Conservation (phyloP, 768 basidiomycete species). For the Tephrocybe sp. region DNA sequence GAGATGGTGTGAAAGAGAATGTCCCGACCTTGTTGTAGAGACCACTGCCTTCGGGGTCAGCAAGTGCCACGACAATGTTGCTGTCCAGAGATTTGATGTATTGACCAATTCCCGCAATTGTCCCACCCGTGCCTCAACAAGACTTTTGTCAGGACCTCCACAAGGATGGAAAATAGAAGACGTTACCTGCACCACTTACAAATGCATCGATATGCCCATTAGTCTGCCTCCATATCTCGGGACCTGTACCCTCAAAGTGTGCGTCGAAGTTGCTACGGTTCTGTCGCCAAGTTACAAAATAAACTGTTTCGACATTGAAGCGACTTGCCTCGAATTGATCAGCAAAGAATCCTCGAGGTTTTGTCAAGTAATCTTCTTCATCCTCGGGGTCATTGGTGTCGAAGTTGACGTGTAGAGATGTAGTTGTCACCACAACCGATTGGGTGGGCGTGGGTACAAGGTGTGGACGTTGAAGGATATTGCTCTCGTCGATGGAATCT, state of each 20-base stretch:
- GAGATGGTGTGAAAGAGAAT: background rate
- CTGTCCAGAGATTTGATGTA: conserved; percentile 77
- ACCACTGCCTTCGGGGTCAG: conserved; percentile 94
- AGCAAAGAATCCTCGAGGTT: conserved; percentile 86
- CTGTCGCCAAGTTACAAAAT: conserved; percentile 28
- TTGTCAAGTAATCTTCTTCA: conserved; percentile 38
- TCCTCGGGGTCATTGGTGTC: conserved; percentile 32
- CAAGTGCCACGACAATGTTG: conserved; percentile 65
- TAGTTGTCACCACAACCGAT: conserved; percentile 52
- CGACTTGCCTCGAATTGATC: conserved; percentile 83
- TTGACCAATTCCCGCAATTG: conserved; percentile 80
- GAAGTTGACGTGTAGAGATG: conserved; percentile 38
- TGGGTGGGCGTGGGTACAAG: conserved; percentile 42
- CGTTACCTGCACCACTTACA: conserved; percentile 81
- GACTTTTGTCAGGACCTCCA: background rate
- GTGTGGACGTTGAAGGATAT: conserved; percentile 17
- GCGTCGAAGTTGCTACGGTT: conserved; percentile 89
- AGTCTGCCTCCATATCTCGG: conserved; percentile 94
- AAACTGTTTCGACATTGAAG: background rate
- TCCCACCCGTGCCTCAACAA: conserved; percentile 88
- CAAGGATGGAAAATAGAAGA: background rate
- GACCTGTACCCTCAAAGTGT: conserved; percentile 87
- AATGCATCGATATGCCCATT: conserved; percentile 81
- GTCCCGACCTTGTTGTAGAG: conserved; percentile 81
- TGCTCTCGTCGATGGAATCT: conserved; percentile 26